A percentile compares a stretch with the other conserved stretches of the same genome.
phyloP scores from a whole-genome alignment of 2,329 filamentous ascomycete genomes.

The Endocalyx cinctus region DNA sequence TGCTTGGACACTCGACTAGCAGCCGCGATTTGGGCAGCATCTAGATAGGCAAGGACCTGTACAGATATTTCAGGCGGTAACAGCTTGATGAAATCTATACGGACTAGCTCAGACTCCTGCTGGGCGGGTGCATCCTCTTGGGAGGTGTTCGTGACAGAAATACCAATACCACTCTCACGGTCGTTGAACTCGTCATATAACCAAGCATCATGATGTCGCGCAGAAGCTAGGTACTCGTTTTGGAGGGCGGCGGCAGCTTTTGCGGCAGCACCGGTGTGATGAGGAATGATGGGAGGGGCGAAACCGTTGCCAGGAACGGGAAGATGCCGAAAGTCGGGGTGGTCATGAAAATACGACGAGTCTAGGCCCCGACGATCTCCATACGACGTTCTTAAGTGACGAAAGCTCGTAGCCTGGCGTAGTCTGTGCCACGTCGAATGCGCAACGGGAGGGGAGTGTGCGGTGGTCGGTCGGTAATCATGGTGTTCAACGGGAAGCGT shows the following conservation, averaged over 20 bases:
- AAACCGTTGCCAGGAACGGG: conserved; percentile 45
- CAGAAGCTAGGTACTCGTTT: conserved; percentile 42
- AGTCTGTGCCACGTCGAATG: conserved; percentile 48
- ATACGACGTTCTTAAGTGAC: conserved; percentile 42
- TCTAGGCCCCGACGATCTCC: conserved; percentile 34
- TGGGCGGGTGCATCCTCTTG: conserved; percentile 26
- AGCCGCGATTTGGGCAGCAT: conserved; percentile 45
- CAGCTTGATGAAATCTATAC: conserved; percentile 52
- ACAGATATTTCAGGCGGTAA: conserved; percentile 57
- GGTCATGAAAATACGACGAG: conserved; percentile 33
- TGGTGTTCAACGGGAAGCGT: too few relatives aligned
- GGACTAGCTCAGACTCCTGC: conserved; percentile 33
- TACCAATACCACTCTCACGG: conserved; percentile 61
- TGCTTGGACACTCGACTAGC: conserved; percentile 45
- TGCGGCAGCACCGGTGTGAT: conserved; percentile 55
- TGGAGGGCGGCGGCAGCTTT: conserved; percentile 58
- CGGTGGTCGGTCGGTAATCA: conserved; percentile 3
- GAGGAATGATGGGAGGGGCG: conserved; percentile 57
- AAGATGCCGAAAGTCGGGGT: conserved; percentile 23
- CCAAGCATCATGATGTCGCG: conserved; percentile 31
- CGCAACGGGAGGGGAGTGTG: conserved; percentile 38
- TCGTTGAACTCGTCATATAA: conserved; percentile 47
- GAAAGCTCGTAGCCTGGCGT: conserved; percentile 46
- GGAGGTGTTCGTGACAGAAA: conserved; percentile 42
- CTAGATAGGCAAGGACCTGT: conserved; percentile 52